phyloP scores from a whole-genome alignment of 352 stramenopile species.

The Phytopythium aichiense region DNA sequence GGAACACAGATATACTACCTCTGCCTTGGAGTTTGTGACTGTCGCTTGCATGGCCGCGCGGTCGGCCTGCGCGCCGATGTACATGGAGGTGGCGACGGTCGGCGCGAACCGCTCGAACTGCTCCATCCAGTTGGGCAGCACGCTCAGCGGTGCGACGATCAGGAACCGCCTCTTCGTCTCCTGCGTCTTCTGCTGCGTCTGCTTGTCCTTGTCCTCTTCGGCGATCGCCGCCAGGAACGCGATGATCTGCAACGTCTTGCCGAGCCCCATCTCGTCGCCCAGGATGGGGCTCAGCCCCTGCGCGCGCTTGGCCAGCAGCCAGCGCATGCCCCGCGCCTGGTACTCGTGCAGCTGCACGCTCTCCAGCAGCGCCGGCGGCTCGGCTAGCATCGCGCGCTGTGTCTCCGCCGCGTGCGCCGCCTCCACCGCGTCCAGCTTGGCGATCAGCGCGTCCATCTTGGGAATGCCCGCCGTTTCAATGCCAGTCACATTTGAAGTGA shows the following conservation, averaged over 20 bases:
- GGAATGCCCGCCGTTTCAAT: background rate
- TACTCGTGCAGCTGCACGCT: slow-evolving; percentile 69
- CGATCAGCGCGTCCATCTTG: slow-evolving; percentile 47
- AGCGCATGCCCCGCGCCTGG: slow-evolving; percentile 57
- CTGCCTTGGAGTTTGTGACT: slow-evolving; percentile 6
- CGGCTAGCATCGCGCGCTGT: slow-evolving; percentile 10
- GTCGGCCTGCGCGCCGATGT: slow-evolving; percentile 51
- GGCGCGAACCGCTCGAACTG: slow-evolving; percentile 72
- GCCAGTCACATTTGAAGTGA: no score
- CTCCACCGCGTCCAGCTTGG: slow-evolving; percentile 27
- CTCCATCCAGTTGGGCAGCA: slow-evolving; percentile 83
- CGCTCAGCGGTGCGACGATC: slow-evolving; percentile 69
- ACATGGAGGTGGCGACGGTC: slow-evolving; percentile 45
- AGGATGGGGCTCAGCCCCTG: slow-evolving; percentile 70
- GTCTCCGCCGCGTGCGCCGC: slow-evolving; percentile 18
- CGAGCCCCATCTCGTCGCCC: slow-evolving; percentile 81
- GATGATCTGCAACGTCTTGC: slow-evolving; percentile 81
- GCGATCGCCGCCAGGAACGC: slow-evolving; percentile 51
- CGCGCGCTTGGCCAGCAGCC: slow-evolving; percentile 58
- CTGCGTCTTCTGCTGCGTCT: slow-evolving; percentile 3
- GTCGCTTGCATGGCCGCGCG: slow-evolving; percentile 22
- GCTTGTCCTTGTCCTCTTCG: slow-evolving; percentile 1
- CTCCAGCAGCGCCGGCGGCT: slow-evolving; percentile 36
- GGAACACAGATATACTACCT: no score
- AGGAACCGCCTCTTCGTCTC: slow-evolving; percentile 25